These are phyloP conservation scores for Kickxella alabastrina DNA, from an alignment of 192 early-diverging fungal species.

Conservation along the genomic window DNA sequence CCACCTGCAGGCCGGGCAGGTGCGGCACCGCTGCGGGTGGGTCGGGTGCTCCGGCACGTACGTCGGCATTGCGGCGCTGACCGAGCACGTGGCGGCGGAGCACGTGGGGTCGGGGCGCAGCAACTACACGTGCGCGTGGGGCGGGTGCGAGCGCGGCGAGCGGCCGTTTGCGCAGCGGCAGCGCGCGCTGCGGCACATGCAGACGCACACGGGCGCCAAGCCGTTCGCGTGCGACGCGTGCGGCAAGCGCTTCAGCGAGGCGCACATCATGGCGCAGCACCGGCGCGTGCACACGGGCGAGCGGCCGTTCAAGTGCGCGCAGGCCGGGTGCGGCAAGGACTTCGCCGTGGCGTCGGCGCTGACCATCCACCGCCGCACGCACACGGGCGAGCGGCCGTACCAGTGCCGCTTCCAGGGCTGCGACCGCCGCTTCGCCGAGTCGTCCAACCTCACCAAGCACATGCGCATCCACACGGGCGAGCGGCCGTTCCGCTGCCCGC, in stretches of 20 bases:
- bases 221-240: slow-evolving; percentile 76
- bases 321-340: slow-evolving; percentile 59
- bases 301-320: slow-evolving; percentile 64
- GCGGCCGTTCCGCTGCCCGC: slow-evolving; percentile 64
- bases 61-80: slow-evolving; percentile 35
- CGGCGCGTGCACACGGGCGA: slow-evolving; percentile 77
- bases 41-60: slow-evolving; percentile 48
- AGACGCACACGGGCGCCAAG: slow-evolving; percentile 80
- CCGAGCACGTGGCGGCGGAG: slow-evolving; percentile 35
- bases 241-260: slow-evolving; percentile 75
- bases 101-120: slow-evolving; percentile 49
- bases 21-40: slow-evolving; percentile 74
- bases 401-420: slow-evolving; percentile 53
- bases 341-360: slow-evolving; percentile 68
- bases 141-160: slow-evolving; percentile 58
- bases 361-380: slow-evolving; percentile 66
- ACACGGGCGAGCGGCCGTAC: slow-evolving; percentile 71
- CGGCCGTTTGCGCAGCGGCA: slow-evolving; percentile 67
- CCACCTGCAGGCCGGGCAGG: slow-evolving; percentile 43
- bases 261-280: slow-evolving; percentile 73
- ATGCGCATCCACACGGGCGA: slow-evolving; percentile 75
- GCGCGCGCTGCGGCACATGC: slow-evolving; percentile 74
- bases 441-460: slow-evolving; percentile 67
- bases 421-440: slow-evolving; percentile 48
- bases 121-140: slow-evolving; percentile 50